Evolutionary conservation across 345 rosid species (phyloP).

Genomic region (Eucalyptus tenuipes): DNA sequence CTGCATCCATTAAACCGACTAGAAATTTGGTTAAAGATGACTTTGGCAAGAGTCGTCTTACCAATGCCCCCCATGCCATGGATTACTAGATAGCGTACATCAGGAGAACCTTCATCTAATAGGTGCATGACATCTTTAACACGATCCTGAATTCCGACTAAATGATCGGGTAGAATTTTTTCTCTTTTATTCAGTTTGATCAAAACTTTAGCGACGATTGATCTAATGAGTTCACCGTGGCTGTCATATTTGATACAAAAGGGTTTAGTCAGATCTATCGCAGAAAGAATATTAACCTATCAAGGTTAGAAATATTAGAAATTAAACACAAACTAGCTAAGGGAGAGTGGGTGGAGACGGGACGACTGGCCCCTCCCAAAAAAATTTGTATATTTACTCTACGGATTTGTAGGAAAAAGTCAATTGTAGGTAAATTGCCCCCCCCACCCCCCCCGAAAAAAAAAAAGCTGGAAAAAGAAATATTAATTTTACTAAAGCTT

Average conservation of each 20-base stretch:
- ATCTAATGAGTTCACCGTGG: background rate
- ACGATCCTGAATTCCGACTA: fast-evolving
- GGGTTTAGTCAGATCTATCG: background rate
- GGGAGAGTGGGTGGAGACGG: background rate
- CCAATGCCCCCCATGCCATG: background rate
- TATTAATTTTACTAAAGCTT: no score
- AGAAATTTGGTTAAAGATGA: background rate
- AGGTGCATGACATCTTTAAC: background rate
- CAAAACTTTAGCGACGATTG: background rate
- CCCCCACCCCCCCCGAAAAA: no score
- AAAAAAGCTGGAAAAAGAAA: no score
- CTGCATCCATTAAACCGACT: fast-evolving
- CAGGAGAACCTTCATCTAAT: background rate
- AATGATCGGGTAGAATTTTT: background rate
- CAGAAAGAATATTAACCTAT: background rate
- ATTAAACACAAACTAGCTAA: background rate
- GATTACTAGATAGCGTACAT: background rate
- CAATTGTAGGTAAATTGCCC: no score
- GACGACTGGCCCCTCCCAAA: background rate
- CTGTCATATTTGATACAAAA: background rate
- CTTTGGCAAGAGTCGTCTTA: background rate
- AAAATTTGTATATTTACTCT: background rate
- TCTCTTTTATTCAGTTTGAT: background rate
- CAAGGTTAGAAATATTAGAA: background rate
- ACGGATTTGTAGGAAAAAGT: background rate